These are phyloP conservation scores for Chytriomyces sp. DNA, from an alignment of 192 early-diverging fungal species.

Conservation along the genomic window DNA sequence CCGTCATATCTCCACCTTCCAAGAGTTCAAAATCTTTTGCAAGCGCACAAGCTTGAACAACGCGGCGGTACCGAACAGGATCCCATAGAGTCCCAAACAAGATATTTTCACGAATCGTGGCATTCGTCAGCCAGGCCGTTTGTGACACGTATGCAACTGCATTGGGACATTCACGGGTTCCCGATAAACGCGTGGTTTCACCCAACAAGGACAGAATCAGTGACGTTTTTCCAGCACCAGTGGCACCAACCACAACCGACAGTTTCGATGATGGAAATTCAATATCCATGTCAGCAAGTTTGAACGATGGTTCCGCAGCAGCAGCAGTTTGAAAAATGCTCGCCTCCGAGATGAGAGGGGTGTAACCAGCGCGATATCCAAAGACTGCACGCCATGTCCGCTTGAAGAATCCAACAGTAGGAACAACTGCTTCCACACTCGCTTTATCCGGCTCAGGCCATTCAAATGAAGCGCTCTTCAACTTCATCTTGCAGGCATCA, in stretches of 20 bases:
- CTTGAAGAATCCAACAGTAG: background rate
- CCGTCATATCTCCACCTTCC: slow-evolving; percentile 43
- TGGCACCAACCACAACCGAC: slow-evolving; percentile 79
- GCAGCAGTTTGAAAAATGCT: background rate
- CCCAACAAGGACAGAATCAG: slow-evolving; percentile 78
- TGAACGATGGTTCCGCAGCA: slow-evolving; percentile 40
- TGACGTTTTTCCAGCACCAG: slow-evolving; percentile 81
- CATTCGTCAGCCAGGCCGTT: slow-evolving; percentile 64
- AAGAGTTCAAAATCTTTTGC: slow-evolving; percentile 60
- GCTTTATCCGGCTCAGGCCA: background rate
- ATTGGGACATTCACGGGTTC: slow-evolving; percentile 42
- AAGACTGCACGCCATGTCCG: background rate
- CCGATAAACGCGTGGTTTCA: slow-evolving; percentile 63
- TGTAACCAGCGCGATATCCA: background rate
- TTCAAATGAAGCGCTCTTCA: slow-evolving; percentile 4
- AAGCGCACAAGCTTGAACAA: slow-evolving; percentile 70
- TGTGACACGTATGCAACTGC: slow-evolving; percentile 72
- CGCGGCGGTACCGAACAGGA: slow-evolving; percentile 59
- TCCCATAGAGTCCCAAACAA: slow-evolving; percentile 65
- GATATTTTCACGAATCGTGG: slow-evolving; percentile 71
- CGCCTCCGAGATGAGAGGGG: background rate
- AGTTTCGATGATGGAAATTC: slow-evolving; percentile 76
- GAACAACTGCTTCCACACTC: background rate
- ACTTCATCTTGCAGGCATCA: background rate
- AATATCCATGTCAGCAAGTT: slow-evolving; percentile 65